phyloP scores from a whole-genome alignment of 495 filamentous ascomycete genomes.

The Penicillium turbatum region DNA sequence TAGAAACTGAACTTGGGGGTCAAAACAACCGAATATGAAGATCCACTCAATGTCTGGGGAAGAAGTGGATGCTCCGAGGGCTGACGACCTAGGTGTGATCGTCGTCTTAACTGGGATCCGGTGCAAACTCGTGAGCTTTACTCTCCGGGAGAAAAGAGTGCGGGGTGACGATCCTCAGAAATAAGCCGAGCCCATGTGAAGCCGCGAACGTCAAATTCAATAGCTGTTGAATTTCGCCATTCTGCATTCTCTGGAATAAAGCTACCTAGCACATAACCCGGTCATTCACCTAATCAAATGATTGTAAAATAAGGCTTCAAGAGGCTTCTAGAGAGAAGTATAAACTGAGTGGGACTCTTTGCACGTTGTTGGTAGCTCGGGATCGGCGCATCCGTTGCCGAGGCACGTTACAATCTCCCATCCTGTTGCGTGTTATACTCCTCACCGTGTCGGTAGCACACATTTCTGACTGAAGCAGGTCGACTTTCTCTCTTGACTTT shows the following conservation, averaged over 20 bases:
- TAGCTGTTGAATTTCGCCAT: too few relatives aligned
- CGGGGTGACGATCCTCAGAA: background rate
- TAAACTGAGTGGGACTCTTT: background rate
- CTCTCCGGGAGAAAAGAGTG: background rate
- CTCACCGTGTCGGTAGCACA: background rate
- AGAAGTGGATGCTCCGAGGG: too few relatives aligned
- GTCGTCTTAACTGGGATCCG: background rate
- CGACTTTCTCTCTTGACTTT: background rate
- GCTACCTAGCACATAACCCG: too few relatives aligned
- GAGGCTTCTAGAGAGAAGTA: background rate
- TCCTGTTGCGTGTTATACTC: background rate
- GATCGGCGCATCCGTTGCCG: slow-evolving; percentile 9
- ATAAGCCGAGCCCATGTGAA: slow-evolving; percentile 5
- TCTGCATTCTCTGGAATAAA: too few relatives aligned
- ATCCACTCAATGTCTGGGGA: background rate
- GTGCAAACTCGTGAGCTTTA: background rate
- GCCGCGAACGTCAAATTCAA: too few relatives aligned
- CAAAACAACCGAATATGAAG: too few relatives aligned
- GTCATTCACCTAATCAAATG: too few relatives aligned
- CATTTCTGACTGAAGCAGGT: background rate
- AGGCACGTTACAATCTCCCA: slow-evolving; percentile 6
- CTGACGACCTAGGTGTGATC: too few relatives aligned
- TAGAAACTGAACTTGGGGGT: too few relatives aligned
- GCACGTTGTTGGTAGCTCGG: background rate
- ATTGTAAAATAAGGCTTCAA: too few relatives aligned